These are phyloP conservation scores for Boechera stricta DNA, from an alignment of 345 rosid genomes.

Conservation along the genomic window DNA sequence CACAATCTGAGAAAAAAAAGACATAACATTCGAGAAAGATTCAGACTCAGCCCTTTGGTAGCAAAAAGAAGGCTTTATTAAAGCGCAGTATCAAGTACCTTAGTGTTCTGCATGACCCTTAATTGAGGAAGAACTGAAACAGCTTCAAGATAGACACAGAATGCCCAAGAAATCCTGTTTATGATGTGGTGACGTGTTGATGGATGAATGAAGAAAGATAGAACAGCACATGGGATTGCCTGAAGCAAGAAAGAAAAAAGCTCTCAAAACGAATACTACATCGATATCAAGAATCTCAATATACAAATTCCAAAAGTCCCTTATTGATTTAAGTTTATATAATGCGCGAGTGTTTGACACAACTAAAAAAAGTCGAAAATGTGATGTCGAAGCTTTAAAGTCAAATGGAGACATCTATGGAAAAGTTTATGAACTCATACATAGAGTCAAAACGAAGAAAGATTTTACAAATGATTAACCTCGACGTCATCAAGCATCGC, in stretches of 20 bases:
- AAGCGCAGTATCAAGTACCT: slow-evolving; percentile 47
- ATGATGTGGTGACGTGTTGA: slow-evolving; percentile 67
- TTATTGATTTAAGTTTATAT: background rate
- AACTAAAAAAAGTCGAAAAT: background rate
- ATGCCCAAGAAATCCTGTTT: slow-evolving; percentile 84
- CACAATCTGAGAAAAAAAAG: slow-evolving; percentile 59
- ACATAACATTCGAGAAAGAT: slow-evolving; percentile 25
- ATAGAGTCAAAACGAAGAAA: background rate
- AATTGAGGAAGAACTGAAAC: slow-evolving; percentile 89
- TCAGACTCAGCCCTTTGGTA: background rate
- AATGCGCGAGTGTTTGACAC: slow-evolving; percentile 3
- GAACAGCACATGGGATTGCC: slow-evolving; percentile 75
- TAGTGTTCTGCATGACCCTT: slow-evolving; percentile 88
- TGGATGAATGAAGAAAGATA: slow-evolving; percentile 76
- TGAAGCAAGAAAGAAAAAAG: slow-evolving; percentile 35
- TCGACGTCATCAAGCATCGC: background rate
- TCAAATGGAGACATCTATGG: background rate
- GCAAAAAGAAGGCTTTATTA: slow-evolving; percentile 1
- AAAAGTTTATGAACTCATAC: background rate
- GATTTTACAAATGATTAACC: background rate
- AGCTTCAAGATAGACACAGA: slow-evolving; percentile 93
- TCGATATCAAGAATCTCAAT: background rate
- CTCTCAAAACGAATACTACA: background rate
- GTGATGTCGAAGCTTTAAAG: background rate
- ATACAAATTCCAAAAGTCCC: background rate